Evolutionary conservation across 495 filamentous ascomycete genomes (phyloP).

Genomic region (Penicillium simplicissimum): DNA sequence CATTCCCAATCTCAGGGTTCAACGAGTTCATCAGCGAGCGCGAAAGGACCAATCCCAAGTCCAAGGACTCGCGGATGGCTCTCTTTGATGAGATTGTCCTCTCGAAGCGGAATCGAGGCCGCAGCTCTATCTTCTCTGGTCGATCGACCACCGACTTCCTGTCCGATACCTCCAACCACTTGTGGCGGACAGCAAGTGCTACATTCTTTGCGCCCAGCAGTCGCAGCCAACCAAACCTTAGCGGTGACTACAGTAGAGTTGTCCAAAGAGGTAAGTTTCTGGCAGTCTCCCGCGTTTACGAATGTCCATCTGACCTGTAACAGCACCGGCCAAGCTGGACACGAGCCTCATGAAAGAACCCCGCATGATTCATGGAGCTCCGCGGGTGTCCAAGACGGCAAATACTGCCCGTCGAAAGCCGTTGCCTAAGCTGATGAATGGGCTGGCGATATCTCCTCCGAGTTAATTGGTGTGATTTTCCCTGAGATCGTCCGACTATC

Average conservation of each 20-base stretch:
- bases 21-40: slow-evolving; percentile 96
- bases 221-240: slow-evolving; percentile 57
- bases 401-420: slow-evolving; percentile 68
- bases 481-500: slow-evolving; percentile 11
- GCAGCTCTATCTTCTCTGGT: slow-evolving; percentile 51
- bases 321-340: slow-evolving; percentile 83
- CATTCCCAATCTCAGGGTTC: slow-evolving; percentile 58
- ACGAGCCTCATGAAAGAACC: slow-evolving; percentile 85
- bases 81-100: slow-evolving; percentile 96
- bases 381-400: slow-evolving; percentile 60
- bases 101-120: slow-evolving; percentile 87
- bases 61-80: slow-evolving; percentile 68
- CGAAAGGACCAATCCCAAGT: slow-evolving; percentile 54
- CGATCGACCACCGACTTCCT: slow-evolving; percentile 68
- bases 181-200: slow-evolving; percentile 88
- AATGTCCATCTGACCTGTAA: neutral
- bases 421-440: slow-evolving; percentile 68
- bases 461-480: slow-evolving; percentile 30
- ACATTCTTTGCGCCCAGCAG: slow-evolving; percentile 65
- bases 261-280: slow-evolving; percentile 55
- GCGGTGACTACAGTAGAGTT: slow-evolving; percentile 62
- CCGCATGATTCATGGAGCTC: slow-evolving; percentile 71
- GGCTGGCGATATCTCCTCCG: slow-evolving; percentile 50
- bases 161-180: slow-evolving; percentile 82
- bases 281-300: slow-evolving; percentile 13